Evolutionary conservation across 768 basidiomycete species (phyloP).

Genomic region (Termitomyces sp.): DNA sequence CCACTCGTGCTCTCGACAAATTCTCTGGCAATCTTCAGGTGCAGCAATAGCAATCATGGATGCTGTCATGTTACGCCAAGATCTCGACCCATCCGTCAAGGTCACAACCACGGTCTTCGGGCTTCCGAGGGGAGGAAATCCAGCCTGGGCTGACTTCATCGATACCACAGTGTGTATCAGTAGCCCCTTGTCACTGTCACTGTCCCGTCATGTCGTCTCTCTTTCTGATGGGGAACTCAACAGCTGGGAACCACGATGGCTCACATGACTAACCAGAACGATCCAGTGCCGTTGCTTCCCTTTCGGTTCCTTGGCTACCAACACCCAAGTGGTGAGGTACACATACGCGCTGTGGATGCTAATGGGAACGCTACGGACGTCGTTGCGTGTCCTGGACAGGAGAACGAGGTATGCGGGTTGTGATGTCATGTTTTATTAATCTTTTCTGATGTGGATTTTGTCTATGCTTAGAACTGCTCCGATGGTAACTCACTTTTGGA

Average conservation of each 20-base stretch:
- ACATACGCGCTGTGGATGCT: conserved; percentile 28
- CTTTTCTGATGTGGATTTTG: background rate
- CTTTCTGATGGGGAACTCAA: background rate
- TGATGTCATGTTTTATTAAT: background rate
- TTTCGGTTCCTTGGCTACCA: conserved; percentile 28
- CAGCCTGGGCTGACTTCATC: conserved; percentile 36
- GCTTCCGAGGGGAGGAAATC: conserved; percentile 39
- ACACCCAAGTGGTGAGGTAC: conserved; percentile 34
- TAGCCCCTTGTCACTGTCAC: no score
- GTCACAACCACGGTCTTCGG: conserved; percentile 33
- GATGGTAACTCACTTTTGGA: conserved; percentile 16
- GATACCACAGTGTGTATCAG: conserved; percentile 23
- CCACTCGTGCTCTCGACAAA: background rate
- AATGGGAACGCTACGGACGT: conserved; percentile 22
- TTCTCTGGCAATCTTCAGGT: conserved; percentile 14
- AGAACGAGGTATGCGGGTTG: conserved; percentile 21
- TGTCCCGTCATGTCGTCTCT: background rate
- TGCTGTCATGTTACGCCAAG: conserved; percentile 30
- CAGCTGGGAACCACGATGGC: conserved; percentile 24
- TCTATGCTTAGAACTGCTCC: conserved; percentile 18
- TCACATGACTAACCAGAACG: conserved; percentile 33
- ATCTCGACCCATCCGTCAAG: conserved; percentile 25
- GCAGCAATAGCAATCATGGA: conserved; percentile 43
- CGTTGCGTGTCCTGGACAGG: conserved; percentile 31
- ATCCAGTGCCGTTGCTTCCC: conserved; percentile 35